Base-by-base conservation (phyloP, 139 green algal species). In the Astrephomene gubernaculifera region DNA sequence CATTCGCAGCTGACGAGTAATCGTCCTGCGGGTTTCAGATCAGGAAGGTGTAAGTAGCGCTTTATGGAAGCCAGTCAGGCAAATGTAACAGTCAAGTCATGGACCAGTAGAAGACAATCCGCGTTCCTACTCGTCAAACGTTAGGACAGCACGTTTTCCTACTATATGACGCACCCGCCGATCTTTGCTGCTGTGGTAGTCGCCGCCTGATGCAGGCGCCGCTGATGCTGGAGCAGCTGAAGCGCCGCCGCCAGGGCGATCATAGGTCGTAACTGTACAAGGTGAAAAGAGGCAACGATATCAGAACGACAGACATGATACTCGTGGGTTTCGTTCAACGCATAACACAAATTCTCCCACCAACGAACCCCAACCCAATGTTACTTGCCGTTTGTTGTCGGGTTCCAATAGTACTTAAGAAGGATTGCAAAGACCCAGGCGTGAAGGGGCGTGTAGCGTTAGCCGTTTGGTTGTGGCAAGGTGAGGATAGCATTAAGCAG, bases 341-440 rank as follows among this genome's bases (percentile, higher is more conserved):
- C n/a, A n/a, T n/a, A n/a, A n/a, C n/a, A n/a, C n/a, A n/a, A n/a
- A n/a, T n/a, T n/a, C n/a, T n/a, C n/a, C n/a, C n/a, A n/a, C n/a
- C n/a, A n/a, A n/a, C n/a, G n/a, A n/a, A n/a, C n/a, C n/a, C n/a
- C n/a, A n/a, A n/a, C n/a, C n/a, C n/a, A 12, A 57, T 12, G 17
- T 57, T 31, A 6, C 76, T 83, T 69, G 60, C 76, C 76, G 71
- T 96, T 96, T 21, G 94, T 96, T 2, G 87, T 88, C 14, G 90
- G 88, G 88, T 98, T 96, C 95, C 95, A 98, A 87, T 97, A 98
- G 84, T 98, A 98, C 44, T 74, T 25, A 4, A 61, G 21, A 7
- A 2, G 36, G 67, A 45, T 41, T 17, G 49, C 14, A 57, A 17
- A 25, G 17, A 57, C 14, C 49, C 65, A n/a, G 38, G 38, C 35